A percentile compares a stretch with the other conserved stretches of the same genome.
These are phyloP conservation scores for Oryza rufipogon DNA, from an alignment of 176 grass and related monocot genomes.

Conservation along the genomic window DNA sequence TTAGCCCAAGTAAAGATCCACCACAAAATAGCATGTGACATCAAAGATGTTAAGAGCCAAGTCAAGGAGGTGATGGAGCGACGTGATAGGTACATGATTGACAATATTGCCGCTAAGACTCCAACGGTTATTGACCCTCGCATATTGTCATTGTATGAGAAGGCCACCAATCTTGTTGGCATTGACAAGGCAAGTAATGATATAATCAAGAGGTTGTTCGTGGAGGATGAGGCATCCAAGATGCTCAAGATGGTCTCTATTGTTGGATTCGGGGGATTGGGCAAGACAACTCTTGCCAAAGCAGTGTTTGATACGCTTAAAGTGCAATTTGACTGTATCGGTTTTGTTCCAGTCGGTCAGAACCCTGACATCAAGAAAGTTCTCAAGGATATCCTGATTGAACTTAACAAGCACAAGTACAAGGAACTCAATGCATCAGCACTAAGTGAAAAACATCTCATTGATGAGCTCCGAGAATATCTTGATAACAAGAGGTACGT, in stretches of 20 bases:
- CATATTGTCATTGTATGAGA: neutral
- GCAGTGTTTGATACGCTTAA: too few species aligned
- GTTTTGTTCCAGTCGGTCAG: neutral
- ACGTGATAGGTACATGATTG: neutral
- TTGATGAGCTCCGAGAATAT: neutral
- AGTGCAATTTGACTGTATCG: neutral
- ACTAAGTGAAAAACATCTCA: neutral
- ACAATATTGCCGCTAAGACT: neutral
- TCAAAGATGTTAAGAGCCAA: neutral
- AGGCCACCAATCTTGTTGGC: neutral
- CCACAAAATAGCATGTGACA: neutral
- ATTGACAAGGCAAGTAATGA: neutral
- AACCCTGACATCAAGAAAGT: neutral
- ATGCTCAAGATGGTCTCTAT: neutral
- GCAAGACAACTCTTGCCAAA: neutral
- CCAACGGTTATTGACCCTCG: neutral
- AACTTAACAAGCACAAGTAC: neutral
- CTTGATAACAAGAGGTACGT: neutral
- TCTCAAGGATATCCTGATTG: neutral
- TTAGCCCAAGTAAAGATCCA: neutral
- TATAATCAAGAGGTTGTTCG: neutral
- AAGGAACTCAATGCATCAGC: neutral
- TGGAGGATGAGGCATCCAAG: neutral
- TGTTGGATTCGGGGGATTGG: conserved; percentile 1
- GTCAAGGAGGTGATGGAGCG: neutral